Evolutionary conservation across 305 asterid species (phyloP).

Genomic region (Solanum hybrid): DNA sequence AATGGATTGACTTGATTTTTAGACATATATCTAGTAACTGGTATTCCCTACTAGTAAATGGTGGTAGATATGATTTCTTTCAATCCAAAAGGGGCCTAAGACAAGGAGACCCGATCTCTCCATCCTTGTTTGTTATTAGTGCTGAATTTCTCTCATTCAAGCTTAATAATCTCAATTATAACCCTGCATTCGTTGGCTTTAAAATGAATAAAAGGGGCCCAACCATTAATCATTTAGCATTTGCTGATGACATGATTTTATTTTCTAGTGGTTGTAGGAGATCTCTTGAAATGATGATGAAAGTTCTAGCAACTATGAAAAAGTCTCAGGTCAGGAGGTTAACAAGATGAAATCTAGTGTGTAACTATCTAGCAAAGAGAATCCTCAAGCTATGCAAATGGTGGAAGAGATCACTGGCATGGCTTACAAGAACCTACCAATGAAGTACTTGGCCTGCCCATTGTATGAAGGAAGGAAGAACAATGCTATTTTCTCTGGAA

Average conservation of each 20-base stretch:
- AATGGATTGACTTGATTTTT: neutral
- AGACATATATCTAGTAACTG: neutral
- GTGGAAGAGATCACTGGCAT: neutral
- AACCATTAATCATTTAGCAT: neutral
- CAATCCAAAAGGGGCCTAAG: neutral
- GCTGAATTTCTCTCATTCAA: neutral
- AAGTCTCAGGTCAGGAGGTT: neutral
- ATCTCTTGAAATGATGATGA: neutral
- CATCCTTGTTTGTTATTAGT: neutral
- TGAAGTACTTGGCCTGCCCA: neutral
- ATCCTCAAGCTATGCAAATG: neutral
- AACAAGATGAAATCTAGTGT: neutral
- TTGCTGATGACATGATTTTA: neutral
- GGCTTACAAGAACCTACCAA: neutral
- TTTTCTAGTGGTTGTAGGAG: neutral
- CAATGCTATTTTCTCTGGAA: too few species aligned
- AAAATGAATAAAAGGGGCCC: neutral
- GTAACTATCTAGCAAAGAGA: neutral
- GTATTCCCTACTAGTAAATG: neutral
- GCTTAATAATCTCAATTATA: too few species aligned
- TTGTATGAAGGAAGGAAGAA: too few species aligned
- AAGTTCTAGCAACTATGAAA: neutral
- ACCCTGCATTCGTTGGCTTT: neutral
- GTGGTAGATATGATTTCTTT: too few species aligned
- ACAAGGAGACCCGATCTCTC: neutral